Evolutionary conservation across 306 rosid genomes (phyloP), one percentile per base, ranked within the genome.

Genomic region (Vigna trinervia): DNA sequence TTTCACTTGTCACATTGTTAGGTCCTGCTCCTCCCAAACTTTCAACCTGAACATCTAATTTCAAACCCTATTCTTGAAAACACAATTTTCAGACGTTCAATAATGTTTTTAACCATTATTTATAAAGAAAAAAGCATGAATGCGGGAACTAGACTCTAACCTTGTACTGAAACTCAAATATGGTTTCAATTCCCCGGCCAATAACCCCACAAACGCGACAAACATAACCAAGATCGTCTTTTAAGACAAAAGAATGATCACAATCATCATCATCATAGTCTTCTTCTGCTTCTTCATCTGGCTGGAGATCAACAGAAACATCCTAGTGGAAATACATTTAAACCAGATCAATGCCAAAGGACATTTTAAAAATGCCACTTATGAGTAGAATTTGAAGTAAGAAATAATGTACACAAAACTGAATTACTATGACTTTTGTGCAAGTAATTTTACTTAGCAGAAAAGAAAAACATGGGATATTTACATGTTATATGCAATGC

Each of bases 211-310:
- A 95, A 67, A 92, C 82, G 0, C 97, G 97, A 50, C 97, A 95
- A 79, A 92, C 99, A 77, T 88, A 87, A 51, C 99, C 99, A 79
- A 92, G 73, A 79, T 95, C 99, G 41, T 95, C 99, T 85, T 91
- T 95, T 56, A 95, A 85, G 81, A 95, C 84, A 73, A 82, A 95
- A 82, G 96, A 90, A 82, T 95, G 99, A 72, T 95, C 97, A 54
- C 99, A 95, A 80, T 84, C 89, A 8, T 28, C 85, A n/a, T 52
- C 89, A 71, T 88, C 79, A 53, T 0, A 77, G 66, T 78, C 80
- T 59, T 0, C 78, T 71, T 78, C 80, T 59, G 0, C 78, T 71
- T 78, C 83, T 69, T 87, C 90, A 23, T 87, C 88, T 1, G 78
- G 48, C 41, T 58, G 79, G 76, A 88, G 85, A 78, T 86, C 84